These are phyloP conservation scores for Phytopythium cucurbitacearum DNA, from an alignment of 352 stramenopile species.

Conservation along the genomic window DNA sequence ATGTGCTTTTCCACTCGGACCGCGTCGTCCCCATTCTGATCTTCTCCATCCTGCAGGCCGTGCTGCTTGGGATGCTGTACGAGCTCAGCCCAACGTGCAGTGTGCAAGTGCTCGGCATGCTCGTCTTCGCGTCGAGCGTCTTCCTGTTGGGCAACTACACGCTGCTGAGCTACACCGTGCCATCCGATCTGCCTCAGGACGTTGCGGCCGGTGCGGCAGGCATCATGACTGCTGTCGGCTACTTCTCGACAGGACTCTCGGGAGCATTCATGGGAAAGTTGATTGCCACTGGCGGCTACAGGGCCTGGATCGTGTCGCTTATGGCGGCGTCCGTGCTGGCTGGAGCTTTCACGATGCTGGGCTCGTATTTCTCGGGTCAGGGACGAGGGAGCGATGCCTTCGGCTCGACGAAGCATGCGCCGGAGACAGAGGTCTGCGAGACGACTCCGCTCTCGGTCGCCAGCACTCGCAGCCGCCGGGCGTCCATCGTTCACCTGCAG, in stretches of 20 bases:
- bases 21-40: slow-evolving; percentile 69
- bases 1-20: slow-evolving; percentile 62
- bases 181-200: slow-evolving; percentile 64
- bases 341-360: slow-evolving; percentile 54
- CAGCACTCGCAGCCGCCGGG: slow-evolving; percentile 14
- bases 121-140: slow-evolving; percentile 65
- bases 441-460: slow-evolving; percentile 32
- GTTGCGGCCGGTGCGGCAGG: slow-evolving; percentile 59
- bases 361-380: slow-evolving; percentile 45
- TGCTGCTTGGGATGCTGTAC: slow-evolving; percentile 55
- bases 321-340: slow-evolving; percentile 51
- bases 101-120: slow-evolving; percentile 35
- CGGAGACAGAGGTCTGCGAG: slow-evolving; percentile 19
- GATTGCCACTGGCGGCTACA: slow-evolving; percentile 48
- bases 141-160: slow-evolving; percentile 77
- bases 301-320: slow-evolving; percentile 54
- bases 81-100: slow-evolving; percentile 48
- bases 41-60: slow-evolving; percentile 56
- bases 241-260: slow-evolving; percentile 66
- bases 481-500: slow-evolving; percentile 13
- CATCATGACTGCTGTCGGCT: slow-evolving; percentile 62
- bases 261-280: slow-evolving; percentile 61
- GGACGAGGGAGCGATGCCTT: slow-evolving; percentile 10
- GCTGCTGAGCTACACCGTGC: slow-evolving; percentile 68
- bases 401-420: slow-evolving; percentile 21